Conservation (phyloP, 306 rosid species). For the Cucumis cinereus region DNA sequence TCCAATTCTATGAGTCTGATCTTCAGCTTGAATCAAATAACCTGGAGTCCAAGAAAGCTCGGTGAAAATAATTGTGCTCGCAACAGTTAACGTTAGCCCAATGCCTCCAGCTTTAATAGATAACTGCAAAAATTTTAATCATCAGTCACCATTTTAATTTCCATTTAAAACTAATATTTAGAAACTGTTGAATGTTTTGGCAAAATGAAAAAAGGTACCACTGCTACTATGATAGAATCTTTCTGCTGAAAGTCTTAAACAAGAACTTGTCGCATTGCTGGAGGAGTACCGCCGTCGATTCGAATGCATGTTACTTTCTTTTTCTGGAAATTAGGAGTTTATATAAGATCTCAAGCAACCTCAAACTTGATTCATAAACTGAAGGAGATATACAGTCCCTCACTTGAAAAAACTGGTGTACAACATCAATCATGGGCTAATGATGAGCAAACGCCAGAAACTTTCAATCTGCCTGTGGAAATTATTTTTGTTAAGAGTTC, state of each 20-base stretch:
- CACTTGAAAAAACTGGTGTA: slow-evolving; percentile 76
- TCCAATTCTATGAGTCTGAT: slow-evolving; percentile 94
- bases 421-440: slow-evolving; percentile 73
- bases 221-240: slow-evolving; percentile 76
- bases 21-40: slow-evolving; percentile 93
- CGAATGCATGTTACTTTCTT: slow-evolving; percentile 89
- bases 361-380: slow-evolving; percentile 15
- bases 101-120: slow-evolving; percentile 95
- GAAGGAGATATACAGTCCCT: slow-evolving; percentile 14
- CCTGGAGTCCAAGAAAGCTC: slow-evolving; percentile 99
- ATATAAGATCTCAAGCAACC: slow-evolving; percentile 20
- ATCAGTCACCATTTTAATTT: background rate
- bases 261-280: slow-evolving; percentile 63
- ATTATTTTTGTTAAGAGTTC: background rate
- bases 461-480: slow-evolving; percentile 84
- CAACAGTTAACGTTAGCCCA: slow-evolving; percentile 92
- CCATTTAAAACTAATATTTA: background rate
- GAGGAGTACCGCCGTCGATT: slow-evolving; percentile 69
- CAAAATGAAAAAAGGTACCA: slow-evolving; percentile 43
- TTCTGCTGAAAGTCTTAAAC: slow-evolving; percentile 88
- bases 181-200: background rate
- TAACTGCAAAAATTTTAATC: slow-evolving; percentile 30
- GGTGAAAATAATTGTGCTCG: slow-evolving; percentile 85
- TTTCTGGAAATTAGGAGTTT: slow-evolving; percentile 46
- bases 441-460: slow-evolving; percentile 93